phyloP scores from a whole-genome alignment of 1,284 basidiomycete genomes.

The Mycosarcoma maydis region DNA sequence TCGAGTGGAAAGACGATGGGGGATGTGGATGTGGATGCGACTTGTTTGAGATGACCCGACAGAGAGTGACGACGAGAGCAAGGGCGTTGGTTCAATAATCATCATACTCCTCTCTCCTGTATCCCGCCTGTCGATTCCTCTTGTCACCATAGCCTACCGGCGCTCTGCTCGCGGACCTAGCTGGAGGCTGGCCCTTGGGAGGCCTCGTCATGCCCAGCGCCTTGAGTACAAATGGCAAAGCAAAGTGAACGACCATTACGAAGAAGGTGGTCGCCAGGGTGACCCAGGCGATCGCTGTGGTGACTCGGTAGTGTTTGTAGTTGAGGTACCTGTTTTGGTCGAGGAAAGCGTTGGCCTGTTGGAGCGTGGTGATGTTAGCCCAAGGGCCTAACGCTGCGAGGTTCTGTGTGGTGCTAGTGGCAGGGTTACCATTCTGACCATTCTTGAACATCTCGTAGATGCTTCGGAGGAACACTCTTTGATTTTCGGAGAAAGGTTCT shows the following conservation, averaged over 20 bases:
- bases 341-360: constrained; percentile 43
- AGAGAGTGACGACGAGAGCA: no score
- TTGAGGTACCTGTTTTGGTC: constrained; percentile 44
- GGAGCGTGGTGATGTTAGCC: constrained; percentile 36
- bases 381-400: constrained; percentile 20
- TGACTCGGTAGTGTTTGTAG: constrained; percentile 47
- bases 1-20: no score
- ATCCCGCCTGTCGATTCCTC: constrained; percentile 11
- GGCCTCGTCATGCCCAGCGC: constrained; percentile 49
- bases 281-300: constrained; percentile 52
- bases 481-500: constrained; percentile 41
- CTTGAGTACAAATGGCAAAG: constrained; percentile 47
- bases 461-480: constrained; percentile 34
- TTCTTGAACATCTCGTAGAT: constrained; percentile 36
- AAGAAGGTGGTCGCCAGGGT: constrained; percentile 53
- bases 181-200: constrained; percentile 25
- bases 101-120: constrained; percentile 19
- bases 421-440: constrained; percentile 21
- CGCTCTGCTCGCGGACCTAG: constrained; percentile 1
- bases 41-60: no score
- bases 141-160: constrained; percentile 31
- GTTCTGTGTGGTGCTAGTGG: constrained; percentile 29
- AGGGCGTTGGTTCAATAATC: constrained; percentile 9
- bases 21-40: no score
- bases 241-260: constrained; percentile 59